Evolutionary conservation across 495 filamentous ascomycete genomes (phyloP).

Genomic region (Penicillium subrubescens): DNA sequence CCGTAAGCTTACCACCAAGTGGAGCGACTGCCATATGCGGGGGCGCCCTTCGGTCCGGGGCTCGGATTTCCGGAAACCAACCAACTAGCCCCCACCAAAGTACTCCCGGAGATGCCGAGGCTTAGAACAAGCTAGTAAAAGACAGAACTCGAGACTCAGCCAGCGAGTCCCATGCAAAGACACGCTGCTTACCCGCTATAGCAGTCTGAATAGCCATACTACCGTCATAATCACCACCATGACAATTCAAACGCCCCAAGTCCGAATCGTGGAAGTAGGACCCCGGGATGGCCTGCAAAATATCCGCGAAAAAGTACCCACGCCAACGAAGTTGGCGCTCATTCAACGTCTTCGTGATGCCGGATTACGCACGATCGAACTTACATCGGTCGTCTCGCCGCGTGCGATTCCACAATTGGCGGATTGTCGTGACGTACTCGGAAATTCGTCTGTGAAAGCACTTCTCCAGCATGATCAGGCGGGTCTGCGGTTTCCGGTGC

Average conservation of each 20-base stretch:
- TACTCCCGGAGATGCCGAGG: not conserved
- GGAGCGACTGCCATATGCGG: not conserved
- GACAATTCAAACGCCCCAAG: constrained; percentile 6
- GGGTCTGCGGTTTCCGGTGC: constrained; percentile 33
- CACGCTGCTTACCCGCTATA: not conserved
- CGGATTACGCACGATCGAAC: constrained; percentile 41
- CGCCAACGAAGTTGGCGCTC: constrained; percentile 40
- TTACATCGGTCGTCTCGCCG: constrained; percentile 49
- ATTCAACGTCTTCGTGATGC: constrained; percentile 35
- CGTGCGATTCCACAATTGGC: constrained; percentile 45
- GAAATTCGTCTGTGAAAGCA: constrained; percentile 4
- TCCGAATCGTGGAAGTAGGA: constrained; percentile 50
- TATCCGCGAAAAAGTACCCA: constrained; percentile 38
- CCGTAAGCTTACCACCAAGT: not conserved
- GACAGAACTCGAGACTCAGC: not conserved
- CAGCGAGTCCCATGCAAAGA: not conserved
- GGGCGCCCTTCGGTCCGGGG: not conserved
- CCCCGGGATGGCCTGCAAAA: constrained; percentile 52
- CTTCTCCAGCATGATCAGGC: constrained; percentile 8
- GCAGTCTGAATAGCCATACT: not conserved
- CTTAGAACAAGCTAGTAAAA: not conserved
- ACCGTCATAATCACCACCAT: not conserved
- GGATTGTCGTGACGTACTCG: constrained; percentile 40
- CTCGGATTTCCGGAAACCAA: not conserved
- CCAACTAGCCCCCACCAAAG: not conserved